Percentiles rank a stretch among this genome's conserved stretches.
These are phyloP conservation scores for Suhomyces wounanorum DNA, from an alignment of 1,139 yeast species.

Conservation along the genomic window DNA sequence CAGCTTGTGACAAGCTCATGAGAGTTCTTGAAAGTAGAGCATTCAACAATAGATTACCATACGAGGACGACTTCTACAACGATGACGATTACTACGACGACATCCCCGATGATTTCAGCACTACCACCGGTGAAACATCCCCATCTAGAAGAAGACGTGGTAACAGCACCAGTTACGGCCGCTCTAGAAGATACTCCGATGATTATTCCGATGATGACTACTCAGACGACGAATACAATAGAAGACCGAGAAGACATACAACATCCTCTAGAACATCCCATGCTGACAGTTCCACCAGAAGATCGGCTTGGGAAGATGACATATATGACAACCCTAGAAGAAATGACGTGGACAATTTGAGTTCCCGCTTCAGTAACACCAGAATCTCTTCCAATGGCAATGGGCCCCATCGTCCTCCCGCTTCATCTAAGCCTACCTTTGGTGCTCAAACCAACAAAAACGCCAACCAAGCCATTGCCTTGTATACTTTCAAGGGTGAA, in stretches of 20 bases:
- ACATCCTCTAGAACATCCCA: conserved; percentile 7
- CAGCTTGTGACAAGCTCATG: conserved; percentile 88
- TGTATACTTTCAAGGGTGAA: conserved; percentile 86
- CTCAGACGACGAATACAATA: conserved; percentile 25
- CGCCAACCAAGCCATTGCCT: conserved; percentile 83
- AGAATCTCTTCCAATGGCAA: conserved; percentile 24
- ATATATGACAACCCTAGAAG: conserved; percentile 60
- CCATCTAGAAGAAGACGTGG: conserved; percentile 32
- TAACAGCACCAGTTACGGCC: conserved; percentile 25
- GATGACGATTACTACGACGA: conserved; percentile 68
- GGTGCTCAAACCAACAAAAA: conserved; percentile 42
- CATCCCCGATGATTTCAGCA: conserved; percentile 67
- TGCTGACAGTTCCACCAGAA: conserved; percentile 17
- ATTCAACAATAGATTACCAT: conserved; percentile 59
- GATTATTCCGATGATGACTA: conserved; percentile 40
- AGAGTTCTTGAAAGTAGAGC: conserved; percentile 85
- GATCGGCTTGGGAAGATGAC: conserved; percentile 81
- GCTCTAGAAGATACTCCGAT: conserved; percentile 38
- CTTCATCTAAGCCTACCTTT: conserved; percentile 56
- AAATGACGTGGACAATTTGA: conserved; percentile 40
- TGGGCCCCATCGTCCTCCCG: conserved; percentile 43
- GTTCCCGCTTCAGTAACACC: conserved; percentile 34
- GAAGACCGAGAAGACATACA: conserved; percentile 16
- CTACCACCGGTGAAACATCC: conserved; percentile 40
- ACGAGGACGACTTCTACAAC: conserved; percentile 54